Base-by-base conservation (phyloP, 805 yeast species). In the Middelhovenomyces tepae region DNA sequence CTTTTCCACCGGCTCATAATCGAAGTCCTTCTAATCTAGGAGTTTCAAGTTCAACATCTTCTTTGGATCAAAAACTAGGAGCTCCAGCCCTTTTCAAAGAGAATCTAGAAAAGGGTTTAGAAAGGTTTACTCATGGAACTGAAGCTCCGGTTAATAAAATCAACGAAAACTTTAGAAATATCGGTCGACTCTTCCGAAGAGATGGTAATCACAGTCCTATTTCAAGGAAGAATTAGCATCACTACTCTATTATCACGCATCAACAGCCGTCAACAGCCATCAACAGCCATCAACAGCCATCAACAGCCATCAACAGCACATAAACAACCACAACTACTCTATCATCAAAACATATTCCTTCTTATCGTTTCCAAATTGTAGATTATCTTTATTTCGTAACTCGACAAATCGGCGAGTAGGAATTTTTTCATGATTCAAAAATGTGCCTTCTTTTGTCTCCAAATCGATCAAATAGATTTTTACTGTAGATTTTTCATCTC, bases 91-190 rank as follows among this genome's bases (percentile, higher is more conserved):
- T 42, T 11, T 35, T 47, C 10, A 40, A 41, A 31, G 46, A 43
- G 25, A 34, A 34, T 11, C 20, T 45, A 17, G 47, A 47, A 27
- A 43, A 44, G 32, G 46, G 46, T 3, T 32, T 50, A 22, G 55
- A 47, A 31, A 40, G 45, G 16, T 42, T 50, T 28, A 36, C 54
- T 37, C 61, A 54, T 41, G 67, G 71, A 38, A 69, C 78, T 22
- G 85, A 78, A 38, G 73, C 65, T 27, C 73, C 73, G 36, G 75
- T 75, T 16, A 77, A 62, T 51, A 76, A 71, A 45, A 50, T 79
- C 35, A 77, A 77, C 49, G 85, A 78, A 48, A 78, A 76, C 42
- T 66, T 77, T 53, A 71, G 67, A 47, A 72, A 62, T 40, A 66
- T 79, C 39, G 82, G 84, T 6, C 71, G 78, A 37, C 58, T 72